Conservation (phyloP, 208 protist genomes). For the Trypanosoma rangeli region DNA sequence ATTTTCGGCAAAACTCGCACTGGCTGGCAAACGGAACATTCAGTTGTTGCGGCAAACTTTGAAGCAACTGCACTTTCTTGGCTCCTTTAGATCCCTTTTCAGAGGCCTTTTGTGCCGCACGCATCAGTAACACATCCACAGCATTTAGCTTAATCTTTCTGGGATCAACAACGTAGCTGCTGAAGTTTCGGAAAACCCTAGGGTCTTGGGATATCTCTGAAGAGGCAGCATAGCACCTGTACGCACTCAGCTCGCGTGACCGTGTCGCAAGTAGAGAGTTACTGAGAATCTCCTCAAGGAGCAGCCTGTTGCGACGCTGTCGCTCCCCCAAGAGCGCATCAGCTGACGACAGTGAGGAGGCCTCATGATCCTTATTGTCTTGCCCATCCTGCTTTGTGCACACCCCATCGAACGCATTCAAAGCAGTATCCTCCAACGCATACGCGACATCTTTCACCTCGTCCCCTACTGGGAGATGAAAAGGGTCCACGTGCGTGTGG, state of each 20-base stretch:
- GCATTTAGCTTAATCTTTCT: conserved; percentile 16
- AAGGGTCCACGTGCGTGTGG: neutral
- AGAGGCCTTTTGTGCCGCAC: neutral
- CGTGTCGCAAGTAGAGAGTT: neutral
- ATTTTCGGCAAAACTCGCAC: conserved; percentile 51
- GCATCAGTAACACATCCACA: conserved; percentile 23
- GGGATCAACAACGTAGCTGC: conserved; percentile 14
- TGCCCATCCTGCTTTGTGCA: neutral
- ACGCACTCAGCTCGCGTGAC: neutral
- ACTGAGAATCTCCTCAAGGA: neutral
- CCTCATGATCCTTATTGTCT: neutral
- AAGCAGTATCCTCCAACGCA: neutral
- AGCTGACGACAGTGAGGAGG: neutral
- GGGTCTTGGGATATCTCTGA: neutral
- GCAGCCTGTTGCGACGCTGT: neutral
- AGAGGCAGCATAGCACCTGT: neutral
- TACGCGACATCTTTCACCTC: neutral
- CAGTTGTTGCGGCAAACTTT: conserved; percentile 31
- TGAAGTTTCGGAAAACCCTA: neutral
- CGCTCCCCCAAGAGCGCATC: neutral
- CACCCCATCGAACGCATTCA: neutral
- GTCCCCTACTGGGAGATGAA: neutral
- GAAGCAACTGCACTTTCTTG: conserved; percentile 5
- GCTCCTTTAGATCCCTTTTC: neutral
- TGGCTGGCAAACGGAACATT: conserved; percentile 45